Base-by-base conservation (phyloP, 345 rosid species). In the Boechera stricta region DNA sequence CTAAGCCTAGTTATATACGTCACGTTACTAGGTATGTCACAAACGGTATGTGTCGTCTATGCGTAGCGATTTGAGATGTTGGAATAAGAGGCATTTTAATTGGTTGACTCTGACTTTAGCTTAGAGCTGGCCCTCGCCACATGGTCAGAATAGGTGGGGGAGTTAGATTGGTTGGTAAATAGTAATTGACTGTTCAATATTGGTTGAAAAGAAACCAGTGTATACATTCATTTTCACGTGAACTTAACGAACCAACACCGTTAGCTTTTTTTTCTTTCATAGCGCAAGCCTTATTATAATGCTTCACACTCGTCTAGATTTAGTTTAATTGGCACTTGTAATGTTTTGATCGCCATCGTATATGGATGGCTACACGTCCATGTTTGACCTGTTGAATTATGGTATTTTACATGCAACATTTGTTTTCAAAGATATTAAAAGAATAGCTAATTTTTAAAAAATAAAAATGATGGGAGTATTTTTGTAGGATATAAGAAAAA, bases 61-160 rank as follows among this genome's bases (percentile, higher is more conserved):
- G 53, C 26, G 55, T 38, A 67, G 38, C 36, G 13, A 51, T 36
- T 57, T 32, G 51, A 33, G 52, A 16, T 9, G 36, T 16, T 36
- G 64, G 15, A 59, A 16, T 10, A 11, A 35, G 13, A 5, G 6
- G 21, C 26, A 69, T 5, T 39, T 71, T 28, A 5, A 49, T 38
- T 6, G 54, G 68, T 68, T 51, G 79, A 62, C 60, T 57, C 60
- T 57, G 60, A 75, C 79, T 58, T 36, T 55, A 57, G n/a, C 64
- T 24, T 45, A 32, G 48, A 7, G 72, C 11, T 65, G 41, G 28
- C n/a, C 67, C 7, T 56, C 39, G 28, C 59, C 79, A 67, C 56
- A 10, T 45, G 12, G 6, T 33, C 42, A 16, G 24, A n/a, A 36
- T 67, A 32, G 71, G 73, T 75, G 49, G 21, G 12, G 67, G 56